A percentile compares a stretch with the other conserved stretches of the same genome.
Conservation (phyloP, 2,329 filamentous ascomycete species). For the Cladophialophora carrionii region DNA sequence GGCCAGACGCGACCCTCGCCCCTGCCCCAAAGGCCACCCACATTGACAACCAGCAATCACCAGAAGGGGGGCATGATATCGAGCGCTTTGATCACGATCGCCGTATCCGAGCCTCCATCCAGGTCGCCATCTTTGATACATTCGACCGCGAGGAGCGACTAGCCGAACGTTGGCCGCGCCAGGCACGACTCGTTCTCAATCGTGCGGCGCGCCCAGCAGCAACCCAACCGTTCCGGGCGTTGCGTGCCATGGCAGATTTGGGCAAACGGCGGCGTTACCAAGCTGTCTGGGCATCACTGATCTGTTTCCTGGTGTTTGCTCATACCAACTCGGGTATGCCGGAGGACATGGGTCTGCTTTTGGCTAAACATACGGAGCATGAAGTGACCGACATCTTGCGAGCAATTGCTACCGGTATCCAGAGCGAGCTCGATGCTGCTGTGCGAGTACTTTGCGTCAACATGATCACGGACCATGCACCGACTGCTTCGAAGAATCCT, state of each 20-base stretch:
- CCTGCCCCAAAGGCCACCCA: background rate
- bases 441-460: background rate
- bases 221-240: background rate
- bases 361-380: background rate
- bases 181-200: background rate
- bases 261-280: background rate
- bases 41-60: background rate
- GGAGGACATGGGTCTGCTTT: background rate
- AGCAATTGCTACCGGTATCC: background rate
- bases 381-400: background rate
- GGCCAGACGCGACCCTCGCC: background rate
- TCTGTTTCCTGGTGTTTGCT: background rate
- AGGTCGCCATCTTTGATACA: background rate
- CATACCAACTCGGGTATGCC: background rate
- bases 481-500: conserved; percentile 1
- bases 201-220: background rate
- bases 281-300: background rate
- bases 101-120: background rate
- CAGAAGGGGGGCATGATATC: background rate
- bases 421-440: background rate
- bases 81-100: background rate
- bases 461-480: background rate
- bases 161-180: background rate
- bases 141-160: background rate
- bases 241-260: background rate